Base-by-base conservation (phyloP, 2,329 filamentous ascomycete genomes). In the Balansia obtecta region DNA sequence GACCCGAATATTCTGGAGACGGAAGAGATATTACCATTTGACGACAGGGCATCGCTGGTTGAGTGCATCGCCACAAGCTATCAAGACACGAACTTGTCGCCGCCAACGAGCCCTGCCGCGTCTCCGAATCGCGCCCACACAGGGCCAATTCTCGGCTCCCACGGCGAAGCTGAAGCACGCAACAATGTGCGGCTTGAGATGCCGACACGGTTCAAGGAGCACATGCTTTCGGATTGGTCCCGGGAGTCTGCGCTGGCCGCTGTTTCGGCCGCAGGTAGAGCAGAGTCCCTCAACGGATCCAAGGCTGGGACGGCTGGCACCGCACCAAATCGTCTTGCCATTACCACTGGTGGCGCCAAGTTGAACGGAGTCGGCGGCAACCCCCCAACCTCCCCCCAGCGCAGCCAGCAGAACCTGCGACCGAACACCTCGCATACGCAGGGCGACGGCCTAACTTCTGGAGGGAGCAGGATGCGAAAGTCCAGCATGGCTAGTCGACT, bases 201-300 rank as follows among this genome's bases (percentile, higher is more conserved):
- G 2, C 85, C 88, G 0, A 64, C 71, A 15, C 74, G 72, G 30
- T 79, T 88, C 57, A 81, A 77, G 56, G 86, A 93, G 54, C 78
- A 87, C 56, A 86, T 96, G 77, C 70, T 88, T 51, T 72, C 78
- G 18, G 79, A 86, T 45, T 96, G 91, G 91, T 85, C 81, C 39
- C 82, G 83, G 60, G 89, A 95, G 20, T 68, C 73, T 13, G 86
- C 85, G 33, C 70, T 93, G 48, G 77, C 82, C 11, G 74, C 79
- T 38, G 75, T 87, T 46, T 80, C 85, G 52, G 80, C 86, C 50
- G 78, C 74, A 46, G 82, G 82, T 58, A 86, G 83, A 58, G 80
- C 86, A 0, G 78, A 79, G 12, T 95, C 88, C 4, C 70, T 94
- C 50, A 86, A 74, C 49, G 88, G 88, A 20, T 94, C 88, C 2